phyloP scores from a whole-genome alignment of 805 yeast genomes.

The Schizosaccharomyces osmophilus region DNA sequence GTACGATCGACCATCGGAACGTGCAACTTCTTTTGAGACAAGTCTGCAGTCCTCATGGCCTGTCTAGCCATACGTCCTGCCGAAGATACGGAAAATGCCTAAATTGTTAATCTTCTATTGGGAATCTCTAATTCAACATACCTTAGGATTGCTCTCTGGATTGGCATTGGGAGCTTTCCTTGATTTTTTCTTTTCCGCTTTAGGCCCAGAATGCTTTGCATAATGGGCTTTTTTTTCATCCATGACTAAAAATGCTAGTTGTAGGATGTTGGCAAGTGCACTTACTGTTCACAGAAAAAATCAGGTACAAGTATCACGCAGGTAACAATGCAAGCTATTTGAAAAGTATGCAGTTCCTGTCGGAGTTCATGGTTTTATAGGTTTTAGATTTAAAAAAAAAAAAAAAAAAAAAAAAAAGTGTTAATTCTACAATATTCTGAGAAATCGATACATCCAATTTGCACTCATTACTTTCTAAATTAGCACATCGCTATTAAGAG shows the following conservation, averaged over 20 bases:
- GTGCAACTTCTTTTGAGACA: constrained; percentile 61
- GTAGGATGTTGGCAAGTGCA: background rate
- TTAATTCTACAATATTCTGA: too few species aligned
- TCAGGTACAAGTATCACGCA: background rate
- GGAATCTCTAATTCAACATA: background rate
- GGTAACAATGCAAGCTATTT: background rate
- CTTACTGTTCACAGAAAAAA: background rate
- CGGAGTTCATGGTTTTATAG: background rate
- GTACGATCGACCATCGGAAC: constrained; percentile 96
- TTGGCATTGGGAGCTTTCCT: background rate
- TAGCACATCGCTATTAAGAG: too few species aligned
- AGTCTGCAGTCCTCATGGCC: constrained; percentile 44
- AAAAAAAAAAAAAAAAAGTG: background rate
- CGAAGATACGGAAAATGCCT: background rate
- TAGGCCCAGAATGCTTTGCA: constrained; percentile 1
- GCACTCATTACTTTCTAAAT: too few species aligned
- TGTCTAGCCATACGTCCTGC: background rate
- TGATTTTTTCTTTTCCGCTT: background rate
- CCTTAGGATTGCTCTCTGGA: background rate
- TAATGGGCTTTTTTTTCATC: background rate
- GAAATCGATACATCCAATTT: too few species aligned
- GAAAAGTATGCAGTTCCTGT: background rate
- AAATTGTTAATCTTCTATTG: background rate
- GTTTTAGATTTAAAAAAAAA: background rate
- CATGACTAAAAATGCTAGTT: background rate